phyloP scores from a whole-genome alignment of 441 rosid species.

The Hura crepitans region DNA sequence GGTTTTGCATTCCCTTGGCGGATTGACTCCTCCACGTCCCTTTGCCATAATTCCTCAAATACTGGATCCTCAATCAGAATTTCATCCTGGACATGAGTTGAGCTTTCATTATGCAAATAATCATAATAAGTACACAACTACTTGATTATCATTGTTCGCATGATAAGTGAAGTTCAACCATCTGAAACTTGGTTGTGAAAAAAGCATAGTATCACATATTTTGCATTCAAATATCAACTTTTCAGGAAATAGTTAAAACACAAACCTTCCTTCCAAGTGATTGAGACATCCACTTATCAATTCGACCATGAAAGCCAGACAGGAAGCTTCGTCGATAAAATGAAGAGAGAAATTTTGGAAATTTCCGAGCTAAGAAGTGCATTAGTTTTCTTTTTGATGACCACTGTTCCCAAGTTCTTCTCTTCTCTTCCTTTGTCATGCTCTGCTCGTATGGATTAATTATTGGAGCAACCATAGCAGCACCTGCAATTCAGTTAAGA shows the following conservation, averaged over 20 bases:
- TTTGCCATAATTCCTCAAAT: conserved; percentile 62
- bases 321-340: conserved; percentile 53
- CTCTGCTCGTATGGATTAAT: conserved; percentile 59
- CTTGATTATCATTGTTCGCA: neutral
- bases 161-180: neutral
- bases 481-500: conserved; percentile 45
- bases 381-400: conserved; percentile 47
- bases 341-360: conserved; percentile 49
- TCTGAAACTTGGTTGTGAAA: neutral
- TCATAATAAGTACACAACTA: neutral
- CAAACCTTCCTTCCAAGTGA: conserved; percentile 59
- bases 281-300: conserved; percentile 59
- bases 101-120: conserved; percentile 11
- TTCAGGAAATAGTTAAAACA: neutral
- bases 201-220: neutral
- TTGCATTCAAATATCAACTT: neutral
- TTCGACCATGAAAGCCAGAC: conserved; percentile 63
- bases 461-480: conserved; percentile 64
- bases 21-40: conserved; percentile 67
- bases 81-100: conserved; percentile 41
- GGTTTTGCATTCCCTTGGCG: conserved; percentile 59
- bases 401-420: conserved; percentile 56
- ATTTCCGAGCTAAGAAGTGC: conserved; percentile 58
- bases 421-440: conserved; percentile 55
- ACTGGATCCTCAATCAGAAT: conserved; percentile 54